Percentiles rank a stretch among this genome's conserved stretches.
These are phyloP conservation scores for Scytalidium lignicola DNA, from an alignment of 2,329 filamentous ascomycete genomes.

Conservation along the genomic window DNA sequence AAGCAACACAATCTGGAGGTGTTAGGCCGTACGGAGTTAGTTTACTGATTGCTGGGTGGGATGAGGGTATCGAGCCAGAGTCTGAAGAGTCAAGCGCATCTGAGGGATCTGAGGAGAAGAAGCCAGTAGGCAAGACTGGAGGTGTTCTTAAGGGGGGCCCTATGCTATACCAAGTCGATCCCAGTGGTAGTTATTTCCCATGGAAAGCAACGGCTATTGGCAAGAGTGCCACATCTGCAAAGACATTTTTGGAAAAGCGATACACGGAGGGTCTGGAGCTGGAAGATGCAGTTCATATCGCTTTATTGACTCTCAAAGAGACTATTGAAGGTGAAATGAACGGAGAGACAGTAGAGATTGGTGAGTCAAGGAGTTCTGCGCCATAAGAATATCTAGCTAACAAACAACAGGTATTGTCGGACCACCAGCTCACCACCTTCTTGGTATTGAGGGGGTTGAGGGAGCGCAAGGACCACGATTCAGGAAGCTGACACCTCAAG, in stretches of 20 bases:
- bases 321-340: conserved; percentile 99
- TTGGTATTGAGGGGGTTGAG: conserved; percentile 86
- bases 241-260: conserved; percentile 98
- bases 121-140: conserved; percentile 79
- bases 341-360: conserved; percentile 96
- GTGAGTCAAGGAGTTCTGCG: conserved; percentile 42
- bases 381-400: conserved; percentile 14
- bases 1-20: conserved; percentile 96
- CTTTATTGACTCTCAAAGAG: conserved; percentile 94
- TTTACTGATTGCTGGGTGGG: conserved; percentile 93
- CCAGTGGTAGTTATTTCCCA: conserved; percentile 97
- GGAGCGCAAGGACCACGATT: conserved; percentile 81
- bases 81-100: conserved; percentile 53
- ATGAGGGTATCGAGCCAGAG: conserved; percentile 91
- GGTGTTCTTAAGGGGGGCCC: conserved; percentile 94
- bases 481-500: conserved; percentile 91
- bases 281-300: conserved; percentile 98
- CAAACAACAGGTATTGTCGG: conserved; percentile 75
- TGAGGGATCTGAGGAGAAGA: conserved; percentile 64
- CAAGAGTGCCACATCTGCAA: conserved; percentile 96
- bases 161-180: conserved; percentile 97
- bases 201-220: conserved; percentile 99
- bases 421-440: conserved; percentile 84
- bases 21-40: conserved; percentile 96
- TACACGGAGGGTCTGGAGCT: conserved; percentile 96